Percentiles rank a stretch among this genome's conserved stretches.
phyloP scores from a whole-genome alignment of 768 basidiomycete genomes.

The Lactifluus echinatus region DNA sequence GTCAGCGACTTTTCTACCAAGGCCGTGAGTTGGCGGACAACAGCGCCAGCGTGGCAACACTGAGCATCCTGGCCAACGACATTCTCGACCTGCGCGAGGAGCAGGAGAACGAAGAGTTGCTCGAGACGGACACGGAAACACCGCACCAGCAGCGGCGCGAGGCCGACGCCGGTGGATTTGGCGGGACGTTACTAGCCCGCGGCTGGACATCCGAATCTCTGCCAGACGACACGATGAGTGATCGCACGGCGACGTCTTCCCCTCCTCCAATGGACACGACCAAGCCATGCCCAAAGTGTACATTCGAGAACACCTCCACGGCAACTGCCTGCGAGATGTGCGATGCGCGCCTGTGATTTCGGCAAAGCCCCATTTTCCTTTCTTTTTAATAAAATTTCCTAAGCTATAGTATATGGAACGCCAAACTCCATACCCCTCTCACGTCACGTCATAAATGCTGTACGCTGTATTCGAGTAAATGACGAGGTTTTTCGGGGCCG shows the following conservation, averaged over 20 bases:
- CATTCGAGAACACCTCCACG: constrained; percentile 13
- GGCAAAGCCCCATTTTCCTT: too few species aligned
- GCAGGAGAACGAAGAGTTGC: constrained; percentile 48
- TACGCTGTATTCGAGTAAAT: too few species aligned
- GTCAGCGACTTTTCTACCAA: constrained; percentile 59
- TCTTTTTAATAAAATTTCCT: too few species aligned
- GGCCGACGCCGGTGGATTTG: constrained; percentile 61
- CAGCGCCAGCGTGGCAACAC: constrained; percentile 38
- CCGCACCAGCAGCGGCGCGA: constrained; percentile 36
- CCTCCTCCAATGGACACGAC: constrained; percentile 13
- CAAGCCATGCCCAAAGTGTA: constrained; percentile 17
- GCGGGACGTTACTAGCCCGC: constrained; percentile 58
- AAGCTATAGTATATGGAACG: too few species aligned
- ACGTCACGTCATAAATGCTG: not conserved
- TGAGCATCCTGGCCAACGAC: constrained; percentile 53
- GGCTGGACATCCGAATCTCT: constrained; percentile 28
- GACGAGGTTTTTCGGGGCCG: too few species aligned
- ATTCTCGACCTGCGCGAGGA: constrained; percentile 58
- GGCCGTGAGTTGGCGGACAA: constrained; percentile 60
- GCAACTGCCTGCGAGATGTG: constrained; percentile 26
- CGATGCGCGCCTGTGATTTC: constrained; percentile 23
- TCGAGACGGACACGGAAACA: constrained; percentile 36
- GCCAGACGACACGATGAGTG: constrained; percentile 18
- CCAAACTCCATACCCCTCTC: not conserved
- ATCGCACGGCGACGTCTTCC: constrained; percentile 16